A percentile compares a stretch with the other conserved stretches of the same genome.
phyloP scores from a whole-genome alignment of 2,329 filamentous ascomycete genomes.

The Drechslerella coelobrocha region DNA sequence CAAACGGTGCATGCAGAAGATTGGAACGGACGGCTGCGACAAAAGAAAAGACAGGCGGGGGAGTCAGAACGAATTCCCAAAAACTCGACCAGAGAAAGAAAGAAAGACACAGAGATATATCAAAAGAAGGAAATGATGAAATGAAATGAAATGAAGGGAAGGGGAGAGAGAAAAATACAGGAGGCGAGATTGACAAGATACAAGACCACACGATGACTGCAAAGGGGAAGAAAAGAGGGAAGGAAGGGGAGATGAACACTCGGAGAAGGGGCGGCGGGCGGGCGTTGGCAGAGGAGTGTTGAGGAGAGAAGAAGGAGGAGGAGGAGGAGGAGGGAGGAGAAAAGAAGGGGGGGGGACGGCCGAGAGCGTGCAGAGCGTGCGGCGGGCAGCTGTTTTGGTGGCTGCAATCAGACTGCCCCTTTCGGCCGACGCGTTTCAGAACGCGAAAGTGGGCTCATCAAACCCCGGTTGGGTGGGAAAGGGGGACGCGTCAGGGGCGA shows the following conservation, averaged over 20 bases:
- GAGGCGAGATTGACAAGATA: constrained; percentile 34
- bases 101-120: not conserved
- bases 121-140: constrained; percentile 1
- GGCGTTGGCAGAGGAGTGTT: constrained; percentile 16
- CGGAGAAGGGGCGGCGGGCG: not conserved
- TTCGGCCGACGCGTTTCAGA: constrained; percentile 20
- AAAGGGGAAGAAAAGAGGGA: constrained; percentile 6
- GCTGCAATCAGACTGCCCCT: not conserved
- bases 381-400: not conserved
- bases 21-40: not conserved
- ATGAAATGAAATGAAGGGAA: not conserved
- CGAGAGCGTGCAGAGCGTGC: too few species aligned
- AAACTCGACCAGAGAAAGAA: not conserved
- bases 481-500: too few species aligned
- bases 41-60: constrained; percentile 7
- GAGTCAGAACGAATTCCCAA: not conserved
- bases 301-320: constrained; percentile 7
- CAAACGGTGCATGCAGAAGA: constrained; percentile 5
- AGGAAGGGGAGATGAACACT: constrained; percentile 26
- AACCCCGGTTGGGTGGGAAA: too few species aligned
- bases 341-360: not conserved
- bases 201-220: constrained; percentile 16
- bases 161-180: constrained; percentile 21
- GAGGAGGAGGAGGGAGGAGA: constrained; percentile 3
- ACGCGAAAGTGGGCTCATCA: constrained; percentile 8